phyloP scores from a whole-genome alignment of 2,329 filamentous ascomycete species.

The Talaromyces sp. region DNA sequence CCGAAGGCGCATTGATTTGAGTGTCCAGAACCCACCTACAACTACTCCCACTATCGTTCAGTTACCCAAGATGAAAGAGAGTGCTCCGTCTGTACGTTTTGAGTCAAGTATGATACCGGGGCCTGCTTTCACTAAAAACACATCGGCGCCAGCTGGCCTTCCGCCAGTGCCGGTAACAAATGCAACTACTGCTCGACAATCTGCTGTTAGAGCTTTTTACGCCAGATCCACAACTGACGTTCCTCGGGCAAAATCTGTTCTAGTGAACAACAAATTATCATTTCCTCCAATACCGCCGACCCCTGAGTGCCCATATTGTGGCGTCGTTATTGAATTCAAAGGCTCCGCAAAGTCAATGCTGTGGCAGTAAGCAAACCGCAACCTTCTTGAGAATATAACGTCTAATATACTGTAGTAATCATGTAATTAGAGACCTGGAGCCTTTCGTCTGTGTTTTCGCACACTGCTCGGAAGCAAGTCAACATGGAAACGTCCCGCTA shows the following conservation, averaged over 20 bases:
- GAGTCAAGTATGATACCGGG: too few species aligned
- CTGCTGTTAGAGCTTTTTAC: neutral
- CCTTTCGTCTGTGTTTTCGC: neutral
- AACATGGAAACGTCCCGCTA: neutral
- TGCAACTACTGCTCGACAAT: neutral
- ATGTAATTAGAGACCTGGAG: neutral
- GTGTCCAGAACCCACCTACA: neutral
- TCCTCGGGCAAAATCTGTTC: neutral
- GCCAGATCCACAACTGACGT: neutral
- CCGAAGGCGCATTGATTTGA: neutral
- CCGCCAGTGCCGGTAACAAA: neutral
- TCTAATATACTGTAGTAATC: neutral
- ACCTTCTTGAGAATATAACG: neutral
- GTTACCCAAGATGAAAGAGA: neutral
- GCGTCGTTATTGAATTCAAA: neutral
- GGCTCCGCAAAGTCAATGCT: neutral
- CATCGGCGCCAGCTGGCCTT: neutral
- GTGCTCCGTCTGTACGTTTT: too few species aligned
- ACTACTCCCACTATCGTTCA: too few species aligned
- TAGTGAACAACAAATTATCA: neutral
- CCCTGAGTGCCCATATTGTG: neutral
- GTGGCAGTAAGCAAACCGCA: neutral
- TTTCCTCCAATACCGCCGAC: neutral
- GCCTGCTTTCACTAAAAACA: too few species aligned
- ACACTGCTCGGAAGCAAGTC: neutral